A percentile compares a stretch with the other conserved stretches of the same genome.
Evolutionary conservation across 2,329 filamentous ascomycete species (phyloP).

Genomic region (Exophiala alcalophila): DNA sequence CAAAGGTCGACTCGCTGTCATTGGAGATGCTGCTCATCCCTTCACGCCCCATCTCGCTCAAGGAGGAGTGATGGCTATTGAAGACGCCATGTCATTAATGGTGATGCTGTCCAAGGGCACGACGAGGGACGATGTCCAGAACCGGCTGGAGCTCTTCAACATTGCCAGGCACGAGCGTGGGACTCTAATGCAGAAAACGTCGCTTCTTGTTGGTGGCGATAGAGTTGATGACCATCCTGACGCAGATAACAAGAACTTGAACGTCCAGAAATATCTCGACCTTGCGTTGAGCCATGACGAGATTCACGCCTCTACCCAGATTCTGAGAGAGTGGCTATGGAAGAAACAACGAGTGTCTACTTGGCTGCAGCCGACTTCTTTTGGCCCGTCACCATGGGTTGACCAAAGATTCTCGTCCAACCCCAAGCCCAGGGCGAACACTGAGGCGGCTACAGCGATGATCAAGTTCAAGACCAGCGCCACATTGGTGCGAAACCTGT

Average conservation of each 20-base stretch:
- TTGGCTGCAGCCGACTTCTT: conserved; percentile 47
- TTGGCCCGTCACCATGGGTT: no score
- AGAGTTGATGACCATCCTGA: conserved; percentile 46
- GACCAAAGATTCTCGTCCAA: no score
- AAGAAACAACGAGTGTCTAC: conserved; percentile 46
- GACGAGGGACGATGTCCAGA: conserved; percentile 45
- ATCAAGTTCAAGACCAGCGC: conserved; percentile 52
- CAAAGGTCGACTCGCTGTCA: conserved; percentile 50
- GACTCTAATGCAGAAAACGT: conserved; percentile 56
- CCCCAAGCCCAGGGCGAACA: conserved; percentile 44
- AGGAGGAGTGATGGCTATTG: conserved; percentile 35
- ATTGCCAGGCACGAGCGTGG: conserved; percentile 57
- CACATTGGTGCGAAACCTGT: conserved; percentile 49
- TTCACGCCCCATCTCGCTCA: conserved; percentile 59
- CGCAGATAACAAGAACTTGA: background rate
- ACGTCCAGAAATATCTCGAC: conserved; percentile 42
- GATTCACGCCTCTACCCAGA: conserved; percentile 52
- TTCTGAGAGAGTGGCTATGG: conserved; percentile 51
- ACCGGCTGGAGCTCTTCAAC: conserved; percentile 59
- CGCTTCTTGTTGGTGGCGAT: conserved; percentile 50
- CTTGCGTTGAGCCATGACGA: conserved; percentile 59
- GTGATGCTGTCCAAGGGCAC: conserved; percentile 10
- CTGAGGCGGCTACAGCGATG: conserved; percentile 41
- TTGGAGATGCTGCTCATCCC: conserved; percentile 68
- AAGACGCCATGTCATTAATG: conserved; percentile 33